Evolutionary conservation across 805 yeast genomes (phyloP).

Genomic region (Cyberlindnera meyerae): DNA sequence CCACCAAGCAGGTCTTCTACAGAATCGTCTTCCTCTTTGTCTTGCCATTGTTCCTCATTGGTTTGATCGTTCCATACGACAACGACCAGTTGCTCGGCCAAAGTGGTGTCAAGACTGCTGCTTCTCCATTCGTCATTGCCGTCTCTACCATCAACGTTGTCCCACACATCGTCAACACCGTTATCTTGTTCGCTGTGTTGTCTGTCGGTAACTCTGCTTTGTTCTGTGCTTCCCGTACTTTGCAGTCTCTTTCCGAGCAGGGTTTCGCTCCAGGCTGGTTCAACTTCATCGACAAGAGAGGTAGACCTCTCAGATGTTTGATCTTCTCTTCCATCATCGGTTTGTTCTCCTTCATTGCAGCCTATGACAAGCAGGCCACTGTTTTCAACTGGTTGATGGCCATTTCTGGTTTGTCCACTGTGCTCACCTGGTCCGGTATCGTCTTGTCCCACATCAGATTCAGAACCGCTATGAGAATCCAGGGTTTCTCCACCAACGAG

Average conservation of each 20-base stretch:
- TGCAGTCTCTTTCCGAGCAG: slow-evolving; percentile 64
- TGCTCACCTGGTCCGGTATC: slow-evolving; percentile 60
- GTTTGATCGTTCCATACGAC: slow-evolving; percentile 57
- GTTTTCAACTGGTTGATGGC: slow-evolving; percentile 64
- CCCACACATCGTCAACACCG: slow-evolving; percentile 72
- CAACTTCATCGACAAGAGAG: slow-evolving; percentile 50
- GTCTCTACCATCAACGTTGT: slow-evolving; percentile 54
- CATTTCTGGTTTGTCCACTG: slow-evolving; percentile 55
- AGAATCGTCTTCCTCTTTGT: slow-evolving; percentile 57
- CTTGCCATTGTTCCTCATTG: slow-evolving; percentile 47
- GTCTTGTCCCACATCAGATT: slow-evolving; percentile 54
- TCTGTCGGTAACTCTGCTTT: slow-evolving; percentile 77
- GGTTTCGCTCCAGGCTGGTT: slow-evolving; percentile 57
- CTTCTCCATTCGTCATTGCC: slow-evolving; percentile 77
- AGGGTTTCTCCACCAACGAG: slow-evolving; percentile 46
- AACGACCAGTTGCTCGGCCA: slow-evolving; percentile 45
- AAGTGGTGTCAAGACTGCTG: slow-evolving; percentile 45
- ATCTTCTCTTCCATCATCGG: slow-evolving; percentile 48
- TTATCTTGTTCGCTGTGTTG: slow-evolving; percentile 64
- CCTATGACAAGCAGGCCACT: slow-evolving; percentile 50
- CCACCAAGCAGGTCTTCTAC: slow-evolving; percentile 63
- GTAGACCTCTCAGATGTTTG: slow-evolving; percentile 58
- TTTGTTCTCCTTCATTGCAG: slow-evolving; percentile 61
- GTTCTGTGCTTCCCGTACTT: slow-evolving; percentile 67
- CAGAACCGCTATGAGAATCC: slow-evolving; percentile 51